Conservation (phyloP, 1,139 yeast genomes). For the Saccharomyces hybrid region DNA sequence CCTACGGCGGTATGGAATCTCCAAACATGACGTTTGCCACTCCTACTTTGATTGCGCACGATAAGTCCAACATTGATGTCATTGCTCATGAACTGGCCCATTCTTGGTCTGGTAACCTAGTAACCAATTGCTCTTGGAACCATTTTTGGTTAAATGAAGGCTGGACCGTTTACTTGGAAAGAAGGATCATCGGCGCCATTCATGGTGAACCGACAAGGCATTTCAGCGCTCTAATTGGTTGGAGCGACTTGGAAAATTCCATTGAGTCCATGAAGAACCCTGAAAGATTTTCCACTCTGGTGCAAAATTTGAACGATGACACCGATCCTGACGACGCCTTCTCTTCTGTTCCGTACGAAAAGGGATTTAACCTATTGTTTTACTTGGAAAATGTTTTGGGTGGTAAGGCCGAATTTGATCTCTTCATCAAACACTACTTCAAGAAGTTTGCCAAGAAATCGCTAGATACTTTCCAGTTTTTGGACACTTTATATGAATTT, state of each 20-base stretch:
- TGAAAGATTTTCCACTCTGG: conserved; percentile 52
- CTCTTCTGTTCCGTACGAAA: conserved; percentile 83
- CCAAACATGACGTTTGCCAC: conserved; percentile 89
- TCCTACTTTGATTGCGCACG: conserved; percentile 82
- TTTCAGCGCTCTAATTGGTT: conserved; percentile 78
- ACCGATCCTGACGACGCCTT: conserved; percentile 86
- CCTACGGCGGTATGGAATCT: conserved; percentile 95
- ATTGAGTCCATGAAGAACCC: conserved; percentile 52
- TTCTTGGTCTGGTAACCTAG: conserved; percentile 87
- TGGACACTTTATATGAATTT: conserved; percentile 66
- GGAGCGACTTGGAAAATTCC: conserved; percentile 69
- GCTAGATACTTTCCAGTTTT: conserved; percentile 73
- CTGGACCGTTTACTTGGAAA: conserved; percentile 88
- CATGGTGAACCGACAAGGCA: conserved; percentile 76
- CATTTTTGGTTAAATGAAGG: conserved; percentile 96
- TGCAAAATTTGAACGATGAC: conserved; percentile 58
- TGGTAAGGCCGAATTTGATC: conserved; percentile 56
- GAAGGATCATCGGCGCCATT: conserved; percentile 69
- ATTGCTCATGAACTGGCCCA: conserved; percentile 91
- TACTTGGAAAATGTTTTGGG: conserved; percentile 63
- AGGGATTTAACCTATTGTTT: conserved; percentile 75
- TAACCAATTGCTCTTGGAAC: conserved; percentile 86
- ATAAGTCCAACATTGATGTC: conserved; percentile 78
- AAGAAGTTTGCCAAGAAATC: conserved; percentile 59
- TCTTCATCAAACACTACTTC: conserved; percentile 74